Base-by-base conservation (phyloP, 192 early-diverging fungal species). In the Coemansia pectinata region DNA sequence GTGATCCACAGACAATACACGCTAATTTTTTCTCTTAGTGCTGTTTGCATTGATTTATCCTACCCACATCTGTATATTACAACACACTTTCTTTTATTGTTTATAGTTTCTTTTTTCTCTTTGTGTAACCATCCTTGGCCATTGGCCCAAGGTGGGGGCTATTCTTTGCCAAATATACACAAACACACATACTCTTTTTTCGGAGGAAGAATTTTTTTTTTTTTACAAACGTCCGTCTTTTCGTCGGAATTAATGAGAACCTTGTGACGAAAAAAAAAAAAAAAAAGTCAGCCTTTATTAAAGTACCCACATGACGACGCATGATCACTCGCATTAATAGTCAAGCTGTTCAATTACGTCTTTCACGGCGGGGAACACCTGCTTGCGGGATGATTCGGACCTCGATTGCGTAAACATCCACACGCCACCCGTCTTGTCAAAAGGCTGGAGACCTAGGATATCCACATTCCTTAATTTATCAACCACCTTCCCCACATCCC, bases 281-380 rank as follows among this genome's bases (percentile, higher is more conserved):
- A 36, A 17, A 65, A 50, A 1, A 48, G 5, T 44, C 10, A 47
- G 25, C 42, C 39, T 64, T 31, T 47, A 66, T 62, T 62, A 36
- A 34, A 47, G 17, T 7, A 4, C 9, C 38, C 31, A 19, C 11
- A 36, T n/a, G 52, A 27, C 12, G 15, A 62, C 17, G 55, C 29
- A n/a, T 58, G 55, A 58, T 58, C 55, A 34, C 55, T n/a, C 31
- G 55, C 55, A 58, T 50, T 23, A 38, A 29, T 21, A 63, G 19
- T 44, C 41, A 60, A 44, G 25, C 29, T 27, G 11, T 27, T 77
- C 75, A 15, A 83, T 63, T 7, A 77, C 63, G 1, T 40, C 11
- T 50, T 83, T 83, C 2, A 83, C 39, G 0, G 59, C 66, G 0
- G 80, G 80, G 27, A 83, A 83, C 34, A 78, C 80, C 34, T 83